Conservation (phyloP, 2,329 filamentous ascomycete species). For the Alternaria burnsii region DNA sequence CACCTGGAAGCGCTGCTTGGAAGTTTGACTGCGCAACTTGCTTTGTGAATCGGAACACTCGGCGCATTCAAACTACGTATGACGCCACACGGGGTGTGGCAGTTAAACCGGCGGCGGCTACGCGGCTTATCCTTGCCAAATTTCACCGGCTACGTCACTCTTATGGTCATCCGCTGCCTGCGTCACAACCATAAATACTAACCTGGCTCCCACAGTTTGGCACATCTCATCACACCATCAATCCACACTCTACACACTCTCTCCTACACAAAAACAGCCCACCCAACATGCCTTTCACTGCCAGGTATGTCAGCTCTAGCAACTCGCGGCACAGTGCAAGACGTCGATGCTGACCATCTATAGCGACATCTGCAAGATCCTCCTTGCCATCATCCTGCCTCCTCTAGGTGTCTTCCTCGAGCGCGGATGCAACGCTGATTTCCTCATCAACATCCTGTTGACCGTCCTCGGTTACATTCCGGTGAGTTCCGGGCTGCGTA, state of each 20-base stretch:
- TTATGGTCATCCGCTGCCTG: conserved; percentile 29
- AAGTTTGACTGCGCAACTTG: conserved; percentile 7
- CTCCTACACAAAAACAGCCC: conserved; percentile 5
- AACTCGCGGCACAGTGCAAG: not conserved
- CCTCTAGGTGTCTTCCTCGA: conserved; percentile 94
- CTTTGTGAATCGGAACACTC: conserved; percentile 9
- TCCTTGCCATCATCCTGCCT: conserved; percentile 88
- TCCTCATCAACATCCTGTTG: conserved; percentile 92
- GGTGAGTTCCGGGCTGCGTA: conserved; percentile 47
- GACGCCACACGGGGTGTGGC: conserved; percentile 23
- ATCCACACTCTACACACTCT: conserved; percentile 5
- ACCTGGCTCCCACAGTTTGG: conserved; percentile 17
- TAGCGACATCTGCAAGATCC: conserved; percentile 81
- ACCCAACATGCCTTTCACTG: conserved; percentile 67
- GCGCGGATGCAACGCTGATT: conserved; percentile 84
- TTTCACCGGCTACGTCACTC: conserved; percentile 24
- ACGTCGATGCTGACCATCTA: conserved; percentile 22
- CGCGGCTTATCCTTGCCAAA: conserved; percentile 19
- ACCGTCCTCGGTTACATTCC: conserved; percentile 70
- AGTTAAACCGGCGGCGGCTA: conserved; percentile 21
- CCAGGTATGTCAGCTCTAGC: conserved; percentile 55
- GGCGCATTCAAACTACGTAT: not conserved
- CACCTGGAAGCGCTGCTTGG: conserved; percentile 3
- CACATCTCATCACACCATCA: conserved; percentile 14
- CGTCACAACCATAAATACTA: conserved; percentile 39